Evolutionary conservation across 2,329 filamentous ascomycete species (phyloP).

Genomic region (Penicillium sp.): DNA sequence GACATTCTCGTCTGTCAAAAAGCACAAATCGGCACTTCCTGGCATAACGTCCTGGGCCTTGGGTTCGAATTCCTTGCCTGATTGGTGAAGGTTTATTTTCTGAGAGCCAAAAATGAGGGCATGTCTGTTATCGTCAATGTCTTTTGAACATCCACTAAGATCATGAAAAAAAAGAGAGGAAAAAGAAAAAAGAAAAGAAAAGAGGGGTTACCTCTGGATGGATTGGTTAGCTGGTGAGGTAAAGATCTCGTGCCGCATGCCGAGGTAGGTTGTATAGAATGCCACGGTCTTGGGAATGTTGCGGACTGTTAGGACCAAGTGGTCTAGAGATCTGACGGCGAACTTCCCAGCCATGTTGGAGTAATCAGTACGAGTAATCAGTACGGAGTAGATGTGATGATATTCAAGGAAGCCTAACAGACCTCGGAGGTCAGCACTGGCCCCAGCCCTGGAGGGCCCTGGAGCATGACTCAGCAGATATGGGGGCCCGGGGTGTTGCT

Average conservation of each 20-base stretch:
- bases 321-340: constrained; percentile 46
- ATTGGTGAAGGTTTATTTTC: constrained; percentile 55
- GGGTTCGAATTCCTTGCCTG: constrained; percentile 52
- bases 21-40: constrained; percentile 54
- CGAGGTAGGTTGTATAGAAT: constrained; percentile 50
- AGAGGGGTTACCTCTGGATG: constrained; percentile 16
- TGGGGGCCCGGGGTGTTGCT: not conserved
- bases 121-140: constrained; percentile 33
- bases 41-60: constrained; percentile 48
- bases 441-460: not conserved
- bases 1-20: constrained; percentile 47
- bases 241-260: constrained; percentile 51
- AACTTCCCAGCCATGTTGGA: constrained; percentile 14
- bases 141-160: not conserved
- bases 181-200: not conserved
- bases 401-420: not conserved
- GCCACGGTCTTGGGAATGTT: constrained; percentile 43
- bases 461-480: not conserved
- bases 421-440: not conserved
- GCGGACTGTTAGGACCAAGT: constrained; percentile 52
- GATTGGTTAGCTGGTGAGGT: constrained; percentile 32
- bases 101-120: constrained; percentile 51
- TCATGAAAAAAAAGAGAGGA: no score
- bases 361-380: not conserved
- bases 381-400: not conserved